These are phyloP conservation scores for Fusarium chlamydosporum DNA, from an alignment of 2,329 filamentous ascomycete species.

Conservation along the genomic window DNA sequence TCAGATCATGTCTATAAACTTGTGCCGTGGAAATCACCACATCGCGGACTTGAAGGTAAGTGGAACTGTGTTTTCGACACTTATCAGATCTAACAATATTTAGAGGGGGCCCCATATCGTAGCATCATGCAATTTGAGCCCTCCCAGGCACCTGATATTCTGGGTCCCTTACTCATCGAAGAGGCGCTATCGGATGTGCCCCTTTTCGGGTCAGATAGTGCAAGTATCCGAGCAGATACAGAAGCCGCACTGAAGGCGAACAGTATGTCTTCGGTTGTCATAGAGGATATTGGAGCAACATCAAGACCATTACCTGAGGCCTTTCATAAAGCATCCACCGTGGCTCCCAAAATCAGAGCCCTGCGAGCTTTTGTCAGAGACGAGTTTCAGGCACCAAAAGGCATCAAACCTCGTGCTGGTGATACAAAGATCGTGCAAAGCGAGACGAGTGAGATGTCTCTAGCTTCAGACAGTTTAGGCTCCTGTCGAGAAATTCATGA, in stretches of 20 bases:
- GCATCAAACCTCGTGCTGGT: conserved; percentile 45
- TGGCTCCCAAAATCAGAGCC: conserved; percentile 65
- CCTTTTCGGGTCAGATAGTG: conserved; percentile 69
- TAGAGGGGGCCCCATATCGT: conserved; percentile 67
- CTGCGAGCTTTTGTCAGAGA: conserved; percentile 59
- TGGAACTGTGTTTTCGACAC: background rate
- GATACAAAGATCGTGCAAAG: conserved; percentile 51
- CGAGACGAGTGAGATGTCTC: conserved; percentile 55
- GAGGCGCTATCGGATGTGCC: conserved; percentile 67
- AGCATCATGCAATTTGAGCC: conserved; percentile 71
- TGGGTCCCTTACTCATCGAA: conserved; percentile 69
- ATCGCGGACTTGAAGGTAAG: conserved; percentile 69
- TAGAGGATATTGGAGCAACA: conserved; percentile 58
- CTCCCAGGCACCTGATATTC: conserved; percentile 65
- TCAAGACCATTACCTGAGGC: conserved; percentile 57
- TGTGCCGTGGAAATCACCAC: conserved; percentile 71
- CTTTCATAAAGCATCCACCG: conserved; percentile 59
- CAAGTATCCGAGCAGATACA: conserved; percentile 59
- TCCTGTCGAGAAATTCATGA: conserved; percentile 73
- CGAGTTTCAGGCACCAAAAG: conserved; percentile 49
- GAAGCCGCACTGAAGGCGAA: conserved; percentile 58
- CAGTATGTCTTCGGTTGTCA: conserved; percentile 52
- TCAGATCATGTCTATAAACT: conserved; percentile 72
- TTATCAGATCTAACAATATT: conserved; percentile 32
- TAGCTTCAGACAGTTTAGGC: conserved; percentile 57